Conservation (phyloP, 2,329 filamentous ascomycete genomes). For the Drechslera avenae region DNA sequence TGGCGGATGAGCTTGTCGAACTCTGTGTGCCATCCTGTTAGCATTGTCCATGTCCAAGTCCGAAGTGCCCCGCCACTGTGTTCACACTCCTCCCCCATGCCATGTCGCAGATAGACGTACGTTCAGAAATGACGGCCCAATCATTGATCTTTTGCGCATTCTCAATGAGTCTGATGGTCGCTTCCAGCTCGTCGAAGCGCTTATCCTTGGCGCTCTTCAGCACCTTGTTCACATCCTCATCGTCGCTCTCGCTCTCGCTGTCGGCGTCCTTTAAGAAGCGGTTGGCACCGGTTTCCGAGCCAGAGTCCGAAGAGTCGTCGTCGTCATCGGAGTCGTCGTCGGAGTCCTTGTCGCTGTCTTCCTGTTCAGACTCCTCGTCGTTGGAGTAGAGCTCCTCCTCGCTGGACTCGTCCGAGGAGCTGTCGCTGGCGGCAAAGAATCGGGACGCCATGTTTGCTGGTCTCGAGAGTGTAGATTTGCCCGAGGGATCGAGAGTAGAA, state of each 20-base stretch:
- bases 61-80: slow-evolving; percentile 7
- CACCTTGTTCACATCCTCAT: slow-evolving; percentile 81
- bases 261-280: slow-evolving; percentile 82
- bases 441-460: slow-evolving; percentile 65
- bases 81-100: background rate
- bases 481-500: slow-evolving; percentile 26
- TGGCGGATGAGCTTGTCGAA: slow-evolving; percentile 94
- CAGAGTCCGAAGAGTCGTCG: slow-evolving; percentile 57
- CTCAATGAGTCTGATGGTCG: slow-evolving; percentile 86
- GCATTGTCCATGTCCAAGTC: slow-evolving; percentile 18
- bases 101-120: slow-evolving; percentile 58
- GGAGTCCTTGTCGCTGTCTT: slow-evolving; percentile 58
- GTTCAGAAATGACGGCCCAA: slow-evolving; percentile 89
- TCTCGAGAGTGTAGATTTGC: slow-evolving; percentile 31
- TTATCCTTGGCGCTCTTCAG: slow-evolving; percentile 99
- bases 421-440: slow-evolving; percentile 96
- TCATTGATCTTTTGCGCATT: slow-evolving; percentile 98
- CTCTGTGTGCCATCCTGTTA: slow-evolving; percentile 60
- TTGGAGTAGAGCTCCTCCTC: slow-evolving; percentile 95
- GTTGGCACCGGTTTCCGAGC: slow-evolving; percentile 71
- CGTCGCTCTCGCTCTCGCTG: slow-evolving; percentile 81
- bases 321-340: slow-evolving; percentile 65
- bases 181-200: slow-evolving; percentile 89
- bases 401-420: slow-evolving; percentile 90
- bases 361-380: slow-evolving; percentile 60